These are phyloP conservation scores for Biscogniauxia sp. DNA, from an alignment of 2,329 filamentous ascomycete genomes.

Conservation along the genomic window DNA sequence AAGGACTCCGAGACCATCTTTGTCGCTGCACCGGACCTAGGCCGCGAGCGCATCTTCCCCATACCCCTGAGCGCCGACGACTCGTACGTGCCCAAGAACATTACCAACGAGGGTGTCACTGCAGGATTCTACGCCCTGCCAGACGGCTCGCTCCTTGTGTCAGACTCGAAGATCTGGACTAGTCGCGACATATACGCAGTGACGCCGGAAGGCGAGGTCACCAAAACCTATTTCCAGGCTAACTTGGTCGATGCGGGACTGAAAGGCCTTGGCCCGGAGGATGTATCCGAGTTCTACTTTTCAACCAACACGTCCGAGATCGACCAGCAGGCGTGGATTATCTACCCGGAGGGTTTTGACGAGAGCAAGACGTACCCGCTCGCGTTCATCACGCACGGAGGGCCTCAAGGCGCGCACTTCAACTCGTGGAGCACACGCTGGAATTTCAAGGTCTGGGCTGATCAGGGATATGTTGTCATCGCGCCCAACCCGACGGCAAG, in stretches of 20 bases:
- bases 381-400: slow-evolving; percentile 53
- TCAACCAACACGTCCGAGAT: slow-evolving; percentile 33
- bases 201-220: slow-evolving; percentile 25
- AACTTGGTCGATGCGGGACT: slow-evolving; percentile 35
- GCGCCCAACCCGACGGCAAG: slow-evolving; percentile 54
- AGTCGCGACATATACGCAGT: slow-evolving; percentile 35
- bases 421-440: slow-evolving; percentile 52
- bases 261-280: slow-evolving; percentile 30
- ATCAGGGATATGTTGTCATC: slow-evolving; percentile 55
- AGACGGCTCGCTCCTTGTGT: slow-evolving; percentile 30
- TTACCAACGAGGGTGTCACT: slow-evolving; percentile 33
- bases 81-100: slow-evolving; percentile 31
- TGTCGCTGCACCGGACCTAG: slow-evolving; percentile 31
- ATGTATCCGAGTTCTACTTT: slow-evolving; percentile 36
- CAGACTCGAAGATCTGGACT: slow-evolving; percentile 36
- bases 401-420: slow-evolving; percentile 51
- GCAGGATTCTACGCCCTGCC: slow-evolving; percentile 29
- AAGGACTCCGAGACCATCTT: slow-evolving; percentile 30
- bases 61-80: slow-evolving; percentile 30
- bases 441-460: slow-evolving; percentile 55
- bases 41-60: slow-evolving; percentile 32
- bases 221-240: slow-evolving; percentile 34
- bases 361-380: slow-evolving; percentile 48
- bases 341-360: slow-evolving; percentile 33
- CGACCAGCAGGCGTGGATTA: slow-evolving; percentile 33